Evolutionary conservation across 2,329 filamentous ascomycete species (phyloP), one percentile per base, ranked within the genome.

Genomic region (Colletotrichum sp.): DNA sequence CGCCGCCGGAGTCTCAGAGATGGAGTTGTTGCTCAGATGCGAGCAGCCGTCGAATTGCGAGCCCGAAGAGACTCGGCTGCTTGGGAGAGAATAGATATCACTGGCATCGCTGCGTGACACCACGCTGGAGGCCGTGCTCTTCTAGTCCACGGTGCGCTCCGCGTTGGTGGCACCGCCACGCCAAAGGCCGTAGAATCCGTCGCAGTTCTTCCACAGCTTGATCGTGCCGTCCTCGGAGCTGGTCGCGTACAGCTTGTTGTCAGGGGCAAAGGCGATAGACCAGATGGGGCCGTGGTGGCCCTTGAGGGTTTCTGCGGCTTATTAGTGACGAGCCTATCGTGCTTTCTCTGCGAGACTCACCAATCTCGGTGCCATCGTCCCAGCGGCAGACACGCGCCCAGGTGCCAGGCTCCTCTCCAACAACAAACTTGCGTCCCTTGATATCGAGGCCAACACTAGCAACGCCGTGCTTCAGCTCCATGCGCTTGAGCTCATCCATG

Each of bases 201-300:
- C 90, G 76, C 92, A 93, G 78, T 93, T 93, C 86, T 93, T 93
- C 92, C 92, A 93, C 88, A 99, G 89, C 87, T 99, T 99, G 84
- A 99, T 98, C 0, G 97, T 99, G 55, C 97, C 97, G 81, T 99
- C 97, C 83, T 99, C 97, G 65, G 96, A 98, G 34, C 95, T 97
- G 2, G 97, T 99, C 2, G 96, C 97, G 83, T 99, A 99, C 9
- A 99, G 88, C 83, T 98, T 98, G 63, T 96, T 96, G 82, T 99
- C 97, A 0, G 97, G 97, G 1, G 96, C 97, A 85, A 98, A 99
- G 72, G 94, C 94, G 76, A 98, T 93, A 8, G 96, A 98, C 97
- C 97, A 99, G 77, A 99, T 97, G 2, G 96, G 96, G 3, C 97
- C 97, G 82, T 99, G 97, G 80, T 99, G 97, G 28, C 97, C 97